Conservation (phyloP, 257 asterid genomes). For the Solanum raphanifolium region DNA sequence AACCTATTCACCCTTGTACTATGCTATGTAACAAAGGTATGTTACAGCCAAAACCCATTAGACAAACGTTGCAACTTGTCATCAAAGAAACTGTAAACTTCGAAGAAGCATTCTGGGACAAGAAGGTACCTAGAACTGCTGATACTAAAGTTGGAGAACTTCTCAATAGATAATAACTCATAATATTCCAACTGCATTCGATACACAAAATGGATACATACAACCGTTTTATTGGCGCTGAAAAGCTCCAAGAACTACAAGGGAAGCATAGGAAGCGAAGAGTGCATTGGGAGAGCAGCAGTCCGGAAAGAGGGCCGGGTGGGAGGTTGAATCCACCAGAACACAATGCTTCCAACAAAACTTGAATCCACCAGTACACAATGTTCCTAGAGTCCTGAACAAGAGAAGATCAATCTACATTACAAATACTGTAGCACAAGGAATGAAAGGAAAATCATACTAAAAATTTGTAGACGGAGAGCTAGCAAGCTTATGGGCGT, state of each 20-base stretch:
- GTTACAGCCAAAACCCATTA: background rate
- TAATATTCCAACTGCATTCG: background rate
- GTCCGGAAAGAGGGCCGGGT: background rate
- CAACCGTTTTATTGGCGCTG: background rate
- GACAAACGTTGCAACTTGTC: background rate
- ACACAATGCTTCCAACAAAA: background rate
- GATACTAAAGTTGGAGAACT: background rate
- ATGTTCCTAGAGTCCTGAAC: background rate
- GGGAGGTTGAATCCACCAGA: background rate
- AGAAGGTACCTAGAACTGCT: background rate
- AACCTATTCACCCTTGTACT: background rate
- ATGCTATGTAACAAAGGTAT: background rate
- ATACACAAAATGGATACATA: background rate
- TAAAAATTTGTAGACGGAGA: background rate
- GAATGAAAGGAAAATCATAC: background rate
- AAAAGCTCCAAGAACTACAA: background rate
- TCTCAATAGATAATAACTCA: background rate
- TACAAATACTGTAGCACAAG: background rate
- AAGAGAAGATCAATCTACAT: background rate
- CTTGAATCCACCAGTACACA: background rate
- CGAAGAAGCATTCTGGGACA: background rate
- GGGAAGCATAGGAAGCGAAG: background rate
- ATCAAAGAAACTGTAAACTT: background rate
- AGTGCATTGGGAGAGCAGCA: background rate
- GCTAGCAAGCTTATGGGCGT: background rate